Evolutionary conservation across 2,329 filamentous ascomycete genomes (phyloP).

Genomic region (Drechslerella dactyloides): DNA sequence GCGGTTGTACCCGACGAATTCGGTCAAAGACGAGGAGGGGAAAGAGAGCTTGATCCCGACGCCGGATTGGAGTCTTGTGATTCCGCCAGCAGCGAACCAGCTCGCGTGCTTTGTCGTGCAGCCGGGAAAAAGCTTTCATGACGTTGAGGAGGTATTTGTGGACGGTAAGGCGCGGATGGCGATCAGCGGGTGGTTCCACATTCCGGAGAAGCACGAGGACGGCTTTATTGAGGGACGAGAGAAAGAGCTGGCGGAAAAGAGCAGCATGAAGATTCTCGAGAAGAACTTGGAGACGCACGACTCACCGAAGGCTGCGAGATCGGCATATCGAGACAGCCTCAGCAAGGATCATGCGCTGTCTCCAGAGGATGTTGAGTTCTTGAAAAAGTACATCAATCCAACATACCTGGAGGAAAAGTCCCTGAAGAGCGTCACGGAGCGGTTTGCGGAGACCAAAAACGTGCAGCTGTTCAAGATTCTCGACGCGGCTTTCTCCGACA

Average conservation of each 20-base stretch:
- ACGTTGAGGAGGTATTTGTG: conserved; percentile 95
- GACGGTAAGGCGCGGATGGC: conserved; percentile 89
- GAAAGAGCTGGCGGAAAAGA: conserved; percentile 85
- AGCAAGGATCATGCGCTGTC: conserved; percentile 69
- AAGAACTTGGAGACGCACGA: conserved; percentile 91
- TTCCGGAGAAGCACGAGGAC: conserved; percentile 91
- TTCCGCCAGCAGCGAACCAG: conserved; percentile 96
- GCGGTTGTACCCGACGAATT: conserved; percentile 77
- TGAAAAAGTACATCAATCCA: conserved; percentile 87
- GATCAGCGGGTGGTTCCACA: conserved; percentile 98
- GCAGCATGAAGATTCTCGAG: conserved; percentile 89
- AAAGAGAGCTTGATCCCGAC: conserved; percentile 80
- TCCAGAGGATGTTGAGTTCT: conserved; percentile 82
- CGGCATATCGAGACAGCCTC: conserved; percentile 57
- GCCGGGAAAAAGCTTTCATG: conserved; percentile 98
- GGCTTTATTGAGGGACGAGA: conserved; percentile 88
- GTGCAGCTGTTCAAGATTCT: conserved; percentile 82
- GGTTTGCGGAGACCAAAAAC: conserved; percentile 82
- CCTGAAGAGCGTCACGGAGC: conserved; percentile 77
- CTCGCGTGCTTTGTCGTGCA: conserved; percentile 97
- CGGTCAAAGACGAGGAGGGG: conserved; percentile 65
- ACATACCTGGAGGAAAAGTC: conserved; percentile 92
- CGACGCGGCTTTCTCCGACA: conserved; percentile 74
- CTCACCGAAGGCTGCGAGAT: conserved; percentile 63
- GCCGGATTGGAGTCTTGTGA: conserved; percentile 78